Base-by-base conservation (phyloP, 2,329 filamentous ascomycete genomes). In the Aspergillus glaucus region DNA sequence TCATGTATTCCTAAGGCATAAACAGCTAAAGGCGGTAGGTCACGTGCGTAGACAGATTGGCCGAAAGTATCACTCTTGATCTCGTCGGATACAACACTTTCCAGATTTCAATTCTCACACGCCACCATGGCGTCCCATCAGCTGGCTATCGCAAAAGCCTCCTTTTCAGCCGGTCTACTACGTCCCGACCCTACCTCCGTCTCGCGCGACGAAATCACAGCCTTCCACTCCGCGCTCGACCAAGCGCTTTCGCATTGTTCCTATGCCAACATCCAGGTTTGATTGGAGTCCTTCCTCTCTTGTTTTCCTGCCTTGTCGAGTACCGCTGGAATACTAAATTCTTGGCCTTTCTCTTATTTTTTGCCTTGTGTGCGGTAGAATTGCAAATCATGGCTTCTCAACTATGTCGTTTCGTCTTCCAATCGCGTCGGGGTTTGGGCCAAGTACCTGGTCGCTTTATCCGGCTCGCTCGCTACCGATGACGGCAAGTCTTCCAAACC, bases 181-280 rank as follows among this genome's bases (percentile, higher is more conserved):
- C 84, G 86, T 52, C 79, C 85, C 37, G 87, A 92, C 63, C 86
- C 87, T n/a, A 76, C 73, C 17, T 79, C 86, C 8, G 79, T 88
- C 48, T 71, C 81, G 44, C 83, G 85, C 64, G 80, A 83, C 60
- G 80, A 85, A 51, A 85, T 92, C 67, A 78, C 85, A 57, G 69
- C 78, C 50, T 87, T 92, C 68, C 80, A 89, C 67, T 66, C 73
- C 55, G 75, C 82, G 51, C 76, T 93, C 61, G 79, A 84, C 67
- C 73, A 77, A 64, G 79, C 79, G 60, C 72, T 88, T 64, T 72
- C 78, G 71, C 79, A 82, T 74, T 92, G 88, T 80, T 87, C 87
- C 63, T 79, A 83, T 64, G 73, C 77, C 76, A 90, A 92, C 76
- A 85, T 93, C 78, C 88, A 93, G 88, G 88, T 93, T 88, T 89